Evolutionary conservation across 2,329 filamentous ascomycete species (phyloP).

Genomic region (Fusarium sp.): DNA sequence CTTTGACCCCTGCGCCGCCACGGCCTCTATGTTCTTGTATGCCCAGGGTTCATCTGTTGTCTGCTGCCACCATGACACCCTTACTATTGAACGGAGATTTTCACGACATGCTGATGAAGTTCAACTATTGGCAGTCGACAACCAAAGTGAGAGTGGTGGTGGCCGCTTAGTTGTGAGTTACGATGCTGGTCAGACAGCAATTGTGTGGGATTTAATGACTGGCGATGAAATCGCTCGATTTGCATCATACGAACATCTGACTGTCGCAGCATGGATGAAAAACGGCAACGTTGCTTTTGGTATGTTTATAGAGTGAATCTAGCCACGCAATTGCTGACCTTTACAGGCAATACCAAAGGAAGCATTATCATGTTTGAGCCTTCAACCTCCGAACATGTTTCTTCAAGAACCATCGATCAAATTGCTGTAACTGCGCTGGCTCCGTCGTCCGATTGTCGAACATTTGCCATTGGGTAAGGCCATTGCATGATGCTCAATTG

Average conservation of each 20-base stretch:
- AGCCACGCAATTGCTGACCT: constrained; percentile 26
- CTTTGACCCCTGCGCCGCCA: constrained; percentile 91
- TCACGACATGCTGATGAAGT: constrained; percentile 86
- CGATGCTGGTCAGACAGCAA: constrained; percentile 88
- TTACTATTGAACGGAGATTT: constrained; percentile 89
- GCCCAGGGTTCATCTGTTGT: constrained; percentile 84
- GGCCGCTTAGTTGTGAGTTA: constrained; percentile 93
- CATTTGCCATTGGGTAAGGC: constrained; percentile 91
- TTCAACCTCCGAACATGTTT: constrained; percentile 91
- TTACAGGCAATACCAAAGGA: constrained; percentile 86
- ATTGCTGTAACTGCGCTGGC: constrained; percentile 95
- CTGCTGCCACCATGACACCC: constrained; percentile 90
- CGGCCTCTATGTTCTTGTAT: constrained; percentile 90
- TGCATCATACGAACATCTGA: constrained; percentile 87
- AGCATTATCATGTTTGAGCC: constrained; percentile 96
- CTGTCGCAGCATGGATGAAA: constrained; percentile 91
- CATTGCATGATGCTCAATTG: neutral
- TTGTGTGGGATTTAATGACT: constrained; percentile 96
- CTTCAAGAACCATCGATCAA: constrained; percentile 87
- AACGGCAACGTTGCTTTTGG: constrained; percentile 98
- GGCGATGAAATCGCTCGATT: constrained; percentile 94
- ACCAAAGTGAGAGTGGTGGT: constrained; percentile 85
- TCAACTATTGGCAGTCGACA: constrained; percentile 87
- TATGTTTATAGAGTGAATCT: constrained; percentile 56
- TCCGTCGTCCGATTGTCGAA: constrained; percentile 88